Conservation (phyloP, 1,284 basidiomycete species). For the Trichosporon sp. region DNA sequence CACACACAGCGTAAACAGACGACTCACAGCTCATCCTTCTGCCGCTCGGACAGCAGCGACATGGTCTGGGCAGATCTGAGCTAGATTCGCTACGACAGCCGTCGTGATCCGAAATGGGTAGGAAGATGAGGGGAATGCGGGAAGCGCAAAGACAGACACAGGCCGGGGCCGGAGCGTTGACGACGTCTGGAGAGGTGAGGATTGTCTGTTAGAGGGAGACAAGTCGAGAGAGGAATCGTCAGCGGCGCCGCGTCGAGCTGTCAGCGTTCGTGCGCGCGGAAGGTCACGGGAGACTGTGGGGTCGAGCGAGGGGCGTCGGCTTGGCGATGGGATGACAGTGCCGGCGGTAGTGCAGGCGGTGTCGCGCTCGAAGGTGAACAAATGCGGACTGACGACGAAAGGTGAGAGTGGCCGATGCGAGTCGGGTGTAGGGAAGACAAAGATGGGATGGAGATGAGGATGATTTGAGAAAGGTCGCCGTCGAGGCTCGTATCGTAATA, state of each 20-base stretch:
- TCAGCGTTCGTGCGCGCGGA: constrained; percentile 8
- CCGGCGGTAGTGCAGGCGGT: background rate
- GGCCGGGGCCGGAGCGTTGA: background rate
- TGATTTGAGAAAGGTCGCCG: background rate
- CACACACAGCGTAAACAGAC: constrained; percentile 8
- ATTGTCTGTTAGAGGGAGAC: background rate
- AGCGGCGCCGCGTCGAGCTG: background rate
- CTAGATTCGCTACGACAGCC: background rate
- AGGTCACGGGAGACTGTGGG: constrained; percentile 11
- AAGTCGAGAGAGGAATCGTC: background rate
- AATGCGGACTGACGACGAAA: background rate
- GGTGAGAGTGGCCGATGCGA: background rate
- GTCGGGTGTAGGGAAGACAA: constrained; percentile 1
- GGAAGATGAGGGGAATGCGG: background rate
- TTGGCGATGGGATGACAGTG: background rate
- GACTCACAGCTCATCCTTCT: constrained; percentile 79
- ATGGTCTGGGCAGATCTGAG: constrained; percentile 32
- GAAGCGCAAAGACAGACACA: background rate
- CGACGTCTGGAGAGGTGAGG: background rate
- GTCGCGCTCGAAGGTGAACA: background rate
- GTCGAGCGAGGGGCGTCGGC: background rate
- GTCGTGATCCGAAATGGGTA: background rate
- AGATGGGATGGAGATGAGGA: constrained; percentile 7
- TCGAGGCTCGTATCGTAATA: background rate
- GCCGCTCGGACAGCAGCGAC: constrained; percentile 68